Conservation (phyloP, 768 basidiomycete genomes). For the Suillus placidus region DNA sequence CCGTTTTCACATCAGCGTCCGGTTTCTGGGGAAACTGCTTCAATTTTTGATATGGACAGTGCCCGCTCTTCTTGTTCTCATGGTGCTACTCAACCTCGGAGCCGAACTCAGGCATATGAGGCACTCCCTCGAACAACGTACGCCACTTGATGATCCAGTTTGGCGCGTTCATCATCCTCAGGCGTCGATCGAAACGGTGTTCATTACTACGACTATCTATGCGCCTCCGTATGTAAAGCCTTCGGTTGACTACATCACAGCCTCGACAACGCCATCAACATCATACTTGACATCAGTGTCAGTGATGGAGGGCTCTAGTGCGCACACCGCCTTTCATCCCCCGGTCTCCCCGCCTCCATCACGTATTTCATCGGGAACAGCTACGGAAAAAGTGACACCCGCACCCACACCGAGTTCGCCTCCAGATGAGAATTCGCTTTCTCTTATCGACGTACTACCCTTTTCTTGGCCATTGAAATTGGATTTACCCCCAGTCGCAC, state of each 20-base stretch:
- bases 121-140: constrained; percentile 26
- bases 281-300: constrained; percentile 14
- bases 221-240: constrained; percentile 14
- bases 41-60: constrained; percentile 20
- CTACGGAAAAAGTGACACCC: constrained; percentile 11
- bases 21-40: constrained; percentile 17
- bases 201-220: constrained; percentile 33
- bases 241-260: constrained; percentile 2
- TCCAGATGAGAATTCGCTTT: constrained; percentile 24
- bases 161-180: constrained; percentile 8
- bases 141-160: constrained; percentile 14
- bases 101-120: constrained; percentile 30
- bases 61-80: constrained; percentile 20
- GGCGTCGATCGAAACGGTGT: constrained; percentile 28
- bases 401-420: constrained; percentile 15
- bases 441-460: constrained; percentile 19
- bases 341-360: constrained; percentile 9
- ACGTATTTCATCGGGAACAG: constrained; percentile 14
- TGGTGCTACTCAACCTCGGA: constrained; percentile 28
- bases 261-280: constrained; percentile 10
- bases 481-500: constrained; percentile 29
- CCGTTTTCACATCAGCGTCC: constrained; percentile 10
- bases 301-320: constrained; percentile 14
- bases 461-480: constrained; percentile 35
- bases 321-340: background rate